A percentile compares a stretch with the other conserved stretches of the same genome.
phyloP scores from a whole-genome alignment of 2,329 filamentous ascomycete species.

The Colletotrichum noveboracense region DNA sequence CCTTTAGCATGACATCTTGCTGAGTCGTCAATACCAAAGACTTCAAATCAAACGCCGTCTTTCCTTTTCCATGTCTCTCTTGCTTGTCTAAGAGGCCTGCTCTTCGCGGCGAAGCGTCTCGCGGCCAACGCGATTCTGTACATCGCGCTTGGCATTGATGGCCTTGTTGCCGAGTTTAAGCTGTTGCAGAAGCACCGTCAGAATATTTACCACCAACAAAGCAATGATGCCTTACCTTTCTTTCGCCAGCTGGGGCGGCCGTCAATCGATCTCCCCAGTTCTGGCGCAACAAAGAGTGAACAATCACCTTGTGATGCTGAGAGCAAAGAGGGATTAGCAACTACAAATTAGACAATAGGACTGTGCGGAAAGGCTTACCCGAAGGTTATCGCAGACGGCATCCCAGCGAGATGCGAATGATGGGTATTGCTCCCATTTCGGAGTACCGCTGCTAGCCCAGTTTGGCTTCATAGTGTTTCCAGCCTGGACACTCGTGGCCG shows the following conservation, averaged over 20 bases:
- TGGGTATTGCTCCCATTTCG: background rate
- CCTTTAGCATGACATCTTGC: too few relatives aligned
- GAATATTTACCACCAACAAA: background rate
- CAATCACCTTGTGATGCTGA: background rate
- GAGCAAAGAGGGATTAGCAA: background rate
- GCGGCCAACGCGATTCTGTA: background rate
- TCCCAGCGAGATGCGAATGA: background rate
- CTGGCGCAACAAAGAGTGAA: background rate
- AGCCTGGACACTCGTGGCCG: background rate
- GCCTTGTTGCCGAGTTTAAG: background rate
- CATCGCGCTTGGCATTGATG: background rate
- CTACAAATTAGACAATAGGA: background rate
- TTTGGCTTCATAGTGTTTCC: background rate
- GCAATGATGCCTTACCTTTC: background rate
- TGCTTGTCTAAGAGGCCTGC: background rate
- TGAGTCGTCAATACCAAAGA: too few relatives aligned
- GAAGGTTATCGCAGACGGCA: background rate
- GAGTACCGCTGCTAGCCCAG: background rate
- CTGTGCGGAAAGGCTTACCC: background rate
- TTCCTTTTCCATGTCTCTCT: fast-evolving
- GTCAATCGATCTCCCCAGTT: background rate
- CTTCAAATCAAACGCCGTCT: background rate
- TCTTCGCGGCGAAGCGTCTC: background rate
- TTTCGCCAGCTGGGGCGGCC: background rate
- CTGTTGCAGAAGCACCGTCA: background rate